Percentiles rank a stretch among this genome's conserved stretches.
Evolutionary conservation across 805 yeast genomes (phyloP).

Genomic region (Starmerella ratchasimensis): DNA sequence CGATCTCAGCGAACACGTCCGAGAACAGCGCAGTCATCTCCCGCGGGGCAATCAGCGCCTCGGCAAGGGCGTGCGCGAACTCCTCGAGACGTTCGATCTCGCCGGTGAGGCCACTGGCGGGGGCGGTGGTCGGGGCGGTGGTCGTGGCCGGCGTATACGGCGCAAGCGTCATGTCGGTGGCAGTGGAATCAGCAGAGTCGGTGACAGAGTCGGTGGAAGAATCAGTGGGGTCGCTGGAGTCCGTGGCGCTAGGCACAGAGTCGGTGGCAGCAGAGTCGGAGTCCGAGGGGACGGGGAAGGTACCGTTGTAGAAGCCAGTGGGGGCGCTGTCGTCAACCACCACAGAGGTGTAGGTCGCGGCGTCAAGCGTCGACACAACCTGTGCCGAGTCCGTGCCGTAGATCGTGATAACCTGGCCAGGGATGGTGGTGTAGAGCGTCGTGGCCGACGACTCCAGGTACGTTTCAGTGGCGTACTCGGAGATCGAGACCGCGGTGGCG

Average conservation of each 20-base stretch:
- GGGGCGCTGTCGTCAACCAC: background rate
- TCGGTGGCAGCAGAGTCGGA: background rate
- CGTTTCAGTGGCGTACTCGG: conserved; percentile 3
- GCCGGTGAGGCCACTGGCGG: conserved; percentile 2
- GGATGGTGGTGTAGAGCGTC: conserved; percentile 11
- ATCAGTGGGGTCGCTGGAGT: background rate
- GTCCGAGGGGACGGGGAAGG: background rate
- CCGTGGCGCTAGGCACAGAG: background rate
- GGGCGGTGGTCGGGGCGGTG: conserved; percentile 3
- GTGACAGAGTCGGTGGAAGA: background rate
- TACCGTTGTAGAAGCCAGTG: background rate
- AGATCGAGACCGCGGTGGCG: conserved; percentile 5
- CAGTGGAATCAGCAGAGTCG: background rate
- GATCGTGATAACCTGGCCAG: conserved; percentile 11
- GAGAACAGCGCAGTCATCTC: conserved; percentile 11
- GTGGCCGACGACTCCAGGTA: conserved; percentile 7
- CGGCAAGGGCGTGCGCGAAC: conserved; percentile 15
- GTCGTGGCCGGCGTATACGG: background rate
- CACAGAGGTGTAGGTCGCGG: conserved; percentile 3
- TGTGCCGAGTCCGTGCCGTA: conserved; percentile 4
- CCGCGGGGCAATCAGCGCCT: conserved; percentile 14
- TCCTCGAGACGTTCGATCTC: conserved; percentile 4
- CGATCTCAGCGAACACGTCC: conserved; percentile 9
- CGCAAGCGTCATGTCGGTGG: background rate
- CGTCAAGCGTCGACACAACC: conserved; percentile 1